Conservation (phyloP, 306 rosid species). For the Spatholobus suberectus region DNA sequence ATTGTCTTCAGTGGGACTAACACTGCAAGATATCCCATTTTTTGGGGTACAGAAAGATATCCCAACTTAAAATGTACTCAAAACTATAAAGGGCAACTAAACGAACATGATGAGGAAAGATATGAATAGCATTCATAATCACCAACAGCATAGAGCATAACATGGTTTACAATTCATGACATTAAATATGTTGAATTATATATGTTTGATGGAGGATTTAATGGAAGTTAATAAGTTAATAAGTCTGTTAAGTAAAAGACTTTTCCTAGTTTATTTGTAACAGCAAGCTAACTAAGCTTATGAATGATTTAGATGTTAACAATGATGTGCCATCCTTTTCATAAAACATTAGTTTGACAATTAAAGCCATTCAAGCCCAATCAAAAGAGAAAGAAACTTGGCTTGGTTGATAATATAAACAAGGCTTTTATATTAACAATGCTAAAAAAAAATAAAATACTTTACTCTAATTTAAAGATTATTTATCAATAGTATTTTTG, state of each 20-base stretch:
- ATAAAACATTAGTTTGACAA: background rate
- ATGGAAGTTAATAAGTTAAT: background rate
- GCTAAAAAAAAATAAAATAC: background rate
- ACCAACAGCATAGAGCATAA: background rate
- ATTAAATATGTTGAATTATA: background rate
- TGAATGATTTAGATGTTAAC: background rate
- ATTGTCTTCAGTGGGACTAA: constrained; percentile 65
- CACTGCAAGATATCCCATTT: constrained; percentile 55
- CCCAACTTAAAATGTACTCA: constrained; percentile 38
- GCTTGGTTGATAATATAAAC: too few species aligned
- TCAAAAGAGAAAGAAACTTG: background rate
- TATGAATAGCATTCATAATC: constrained; percentile 1
- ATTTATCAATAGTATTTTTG: background rate
- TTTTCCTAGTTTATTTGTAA: constrained; percentile 16
- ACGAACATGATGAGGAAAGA: constrained; percentile 16
- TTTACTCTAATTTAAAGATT: background rate
- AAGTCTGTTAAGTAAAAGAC: background rate
- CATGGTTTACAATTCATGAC: background rate
- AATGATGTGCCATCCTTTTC: background rate
- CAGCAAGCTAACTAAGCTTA: background rate
- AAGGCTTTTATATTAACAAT: background rate
- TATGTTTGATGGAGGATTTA: background rate
- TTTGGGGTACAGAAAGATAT: constrained; percentile 39
- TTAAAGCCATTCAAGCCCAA: background rate
- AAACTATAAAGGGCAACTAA: constrained; percentile 34